Conservation (phyloP, 805 yeast genomes). For the Lipomyces yamanashiensis region DNA sequence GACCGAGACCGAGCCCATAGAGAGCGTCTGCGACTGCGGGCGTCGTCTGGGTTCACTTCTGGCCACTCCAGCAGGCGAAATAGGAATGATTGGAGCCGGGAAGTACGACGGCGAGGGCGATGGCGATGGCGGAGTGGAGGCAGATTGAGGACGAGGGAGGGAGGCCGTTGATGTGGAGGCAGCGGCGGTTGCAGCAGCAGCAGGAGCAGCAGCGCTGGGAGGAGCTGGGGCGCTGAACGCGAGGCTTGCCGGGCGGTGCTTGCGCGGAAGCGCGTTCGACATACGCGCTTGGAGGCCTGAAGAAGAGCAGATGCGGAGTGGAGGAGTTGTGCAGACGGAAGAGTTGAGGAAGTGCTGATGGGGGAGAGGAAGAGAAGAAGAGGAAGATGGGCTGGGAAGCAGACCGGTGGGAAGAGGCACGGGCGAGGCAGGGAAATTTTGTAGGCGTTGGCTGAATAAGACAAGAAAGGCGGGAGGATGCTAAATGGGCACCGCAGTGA, state of each 20-base stretch:
- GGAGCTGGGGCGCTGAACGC: conserved; percentile 13
- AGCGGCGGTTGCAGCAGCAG: conserved; percentile 8
- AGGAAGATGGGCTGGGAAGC: neutral
- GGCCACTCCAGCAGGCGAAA: conserved; percentile 8
- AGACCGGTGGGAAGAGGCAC: neutral
- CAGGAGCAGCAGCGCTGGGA: conserved; percentile 2
- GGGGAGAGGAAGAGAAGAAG: neutral
- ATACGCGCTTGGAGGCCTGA: neutral
- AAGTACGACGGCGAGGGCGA: conserved; percentile 27
- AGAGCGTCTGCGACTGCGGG: conserved; percentile 14
- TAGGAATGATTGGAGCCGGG: conserved; percentile 7
- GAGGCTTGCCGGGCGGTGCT: conserved; percentile 27
- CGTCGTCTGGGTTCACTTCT: conserved; percentile 4
- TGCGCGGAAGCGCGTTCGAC: conserved; percentile 41
- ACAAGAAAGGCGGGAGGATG: neutral
- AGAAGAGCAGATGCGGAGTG: neutral
- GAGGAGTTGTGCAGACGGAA: neutral
- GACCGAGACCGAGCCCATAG: conserved; percentile 4
- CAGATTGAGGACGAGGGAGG: neutral
- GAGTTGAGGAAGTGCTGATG: neutral
- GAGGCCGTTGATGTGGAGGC: neutral
- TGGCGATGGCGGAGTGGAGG: conserved; percentile 24
- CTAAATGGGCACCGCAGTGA: conserved; percentile 3
- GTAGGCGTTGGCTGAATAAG: conserved; percentile 3
- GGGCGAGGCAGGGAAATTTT: conserved; percentile 11